These are phyloP conservation scores for Erucastrum elatum DNA, from an alignment of 345 rosid species.

Conservation along the genomic window DNA sequence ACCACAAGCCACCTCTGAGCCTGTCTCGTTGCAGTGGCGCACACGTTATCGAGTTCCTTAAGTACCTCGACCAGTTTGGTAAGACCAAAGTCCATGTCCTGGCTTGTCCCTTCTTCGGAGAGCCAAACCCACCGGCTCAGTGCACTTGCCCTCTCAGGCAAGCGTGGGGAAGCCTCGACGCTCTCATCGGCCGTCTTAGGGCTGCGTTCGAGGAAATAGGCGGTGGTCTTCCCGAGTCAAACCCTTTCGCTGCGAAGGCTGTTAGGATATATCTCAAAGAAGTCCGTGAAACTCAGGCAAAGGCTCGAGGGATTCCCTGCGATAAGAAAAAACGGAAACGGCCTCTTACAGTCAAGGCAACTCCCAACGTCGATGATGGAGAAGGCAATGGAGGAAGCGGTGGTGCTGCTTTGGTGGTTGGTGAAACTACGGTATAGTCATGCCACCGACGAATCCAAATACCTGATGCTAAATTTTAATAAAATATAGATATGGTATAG, in stretches of 20 bases:
- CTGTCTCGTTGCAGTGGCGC: constrained; percentile 85
- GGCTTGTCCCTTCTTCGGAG: constrained; percentile 76
- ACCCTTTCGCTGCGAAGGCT: constrained; percentile 86
- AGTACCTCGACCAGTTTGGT: constrained; percentile 45
- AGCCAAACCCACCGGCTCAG: constrained; percentile 87
- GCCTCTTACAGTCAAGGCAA: not conserved
- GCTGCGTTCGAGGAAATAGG: constrained; percentile 96
- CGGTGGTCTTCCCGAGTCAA: constrained; percentile 70
- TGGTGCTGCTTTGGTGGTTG: constrained; percentile 21
- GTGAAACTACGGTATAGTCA: constrained; percentile 2
- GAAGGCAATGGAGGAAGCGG: constrained; percentile 25
- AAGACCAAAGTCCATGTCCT: constrained; percentile 45
- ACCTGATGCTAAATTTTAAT: not conserved
- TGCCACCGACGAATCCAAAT: not conserved
- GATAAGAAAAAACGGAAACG: constrained; percentile 80
- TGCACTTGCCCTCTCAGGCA: constrained; percentile 92
- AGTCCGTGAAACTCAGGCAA: constrained; percentile 88
- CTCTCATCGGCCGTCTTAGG: constrained; percentile 95
- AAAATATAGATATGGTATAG: not conserved
- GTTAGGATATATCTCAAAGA: constrained; percentile 84
- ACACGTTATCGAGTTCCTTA: constrained; percentile 87
- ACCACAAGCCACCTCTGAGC: constrained; percentile 55
- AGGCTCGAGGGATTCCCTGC: constrained; percentile 92
- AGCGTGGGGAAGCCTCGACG: constrained; percentile 98
- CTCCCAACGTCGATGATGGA: constrained; percentile 4